These are phyloP conservation scores for Seminavis robusta DNA, from an alignment of 108 stramenopile genomes.

Conservation along the genomic window DNA sequence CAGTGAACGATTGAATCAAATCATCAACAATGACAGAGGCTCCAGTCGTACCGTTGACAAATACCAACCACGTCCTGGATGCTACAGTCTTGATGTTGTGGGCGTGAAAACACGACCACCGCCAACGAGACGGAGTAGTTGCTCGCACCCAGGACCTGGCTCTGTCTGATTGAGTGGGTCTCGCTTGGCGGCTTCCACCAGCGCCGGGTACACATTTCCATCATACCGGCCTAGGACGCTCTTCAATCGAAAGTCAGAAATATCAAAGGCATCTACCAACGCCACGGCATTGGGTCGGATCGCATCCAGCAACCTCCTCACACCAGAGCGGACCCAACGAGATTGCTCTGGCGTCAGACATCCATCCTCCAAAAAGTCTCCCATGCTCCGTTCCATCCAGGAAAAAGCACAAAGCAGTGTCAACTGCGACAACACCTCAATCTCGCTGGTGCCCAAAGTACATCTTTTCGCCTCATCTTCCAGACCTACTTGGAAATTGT, in stretches of 20 bases:
- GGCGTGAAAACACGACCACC: conserved; percentile 68
- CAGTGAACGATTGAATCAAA: background rate
- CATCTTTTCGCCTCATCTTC: conserved; percentile 34
- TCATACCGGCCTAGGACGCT: conserved; percentile 84
- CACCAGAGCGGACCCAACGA: conserved; percentile 38
- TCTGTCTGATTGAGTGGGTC: conserved; percentile 77
- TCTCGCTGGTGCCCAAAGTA: conserved; percentile 42
- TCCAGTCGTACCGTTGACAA: background rate
- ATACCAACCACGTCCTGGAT: no score
- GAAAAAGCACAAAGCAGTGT: conserved; percentile 70
- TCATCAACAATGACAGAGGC: background rate
- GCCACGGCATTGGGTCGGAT: conserved; percentile 86
- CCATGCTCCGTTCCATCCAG: conserved; percentile 82
- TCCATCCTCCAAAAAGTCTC: conserved; percentile 81
- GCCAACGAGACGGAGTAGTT: conserved; percentile 66
- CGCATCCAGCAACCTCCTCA: conserved; percentile 47
- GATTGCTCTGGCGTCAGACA: conserved; percentile 49
- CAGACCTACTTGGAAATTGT: conserved; percentile 65
- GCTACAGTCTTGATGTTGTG: conserved; percentile 35
- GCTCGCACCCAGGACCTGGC: conserved; percentile 65
- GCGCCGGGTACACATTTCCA: conserved; percentile 89
- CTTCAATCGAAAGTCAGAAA: conserved; percentile 87
- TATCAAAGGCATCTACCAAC: conserved; percentile 86
- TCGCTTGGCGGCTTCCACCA: conserved; percentile 71
- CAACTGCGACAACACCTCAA: conserved; percentile 51